Evolutionary conservation across 306 rosid species (phyloP).

Genomic region (Cotoneaster glaucophyllus): DNA sequence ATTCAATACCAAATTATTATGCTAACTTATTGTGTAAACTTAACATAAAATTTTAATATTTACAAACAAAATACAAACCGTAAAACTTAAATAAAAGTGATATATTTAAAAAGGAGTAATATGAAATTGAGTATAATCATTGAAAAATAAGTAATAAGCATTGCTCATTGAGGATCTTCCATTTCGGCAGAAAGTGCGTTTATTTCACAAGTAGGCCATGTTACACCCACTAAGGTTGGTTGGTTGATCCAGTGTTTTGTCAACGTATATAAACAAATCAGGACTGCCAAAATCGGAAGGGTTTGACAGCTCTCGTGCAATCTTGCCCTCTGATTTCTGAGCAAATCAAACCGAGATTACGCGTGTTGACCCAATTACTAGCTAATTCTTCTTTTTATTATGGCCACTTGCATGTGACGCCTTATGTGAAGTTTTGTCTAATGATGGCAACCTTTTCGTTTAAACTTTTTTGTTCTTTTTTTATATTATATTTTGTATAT

Average conservation of each 20-base stretch:
- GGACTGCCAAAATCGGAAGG: background rate
- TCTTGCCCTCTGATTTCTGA: background rate
- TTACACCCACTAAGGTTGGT: background rate
- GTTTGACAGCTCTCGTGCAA: background rate
- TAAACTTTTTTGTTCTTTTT: too few relatives aligned
- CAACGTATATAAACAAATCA: background rate
- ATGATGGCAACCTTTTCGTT: too few relatives aligned
- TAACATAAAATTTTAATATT: too few relatives aligned
- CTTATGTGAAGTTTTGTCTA: too few relatives aligned
- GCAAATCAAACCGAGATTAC: constrained; percentile 1
- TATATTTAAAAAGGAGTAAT: too few relatives aligned
- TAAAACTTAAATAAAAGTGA: too few relatives aligned
- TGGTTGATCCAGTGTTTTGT: background rate
- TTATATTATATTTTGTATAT: too few relatives aligned
- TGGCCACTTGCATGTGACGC: background rate
- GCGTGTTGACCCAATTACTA: background rate
- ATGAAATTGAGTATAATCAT: too few relatives aligned
- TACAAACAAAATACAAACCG: too few relatives aligned
- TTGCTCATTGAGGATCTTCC: constrained; percentile 15
- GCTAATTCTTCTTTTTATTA: background rate
- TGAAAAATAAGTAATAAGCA: too few relatives aligned
- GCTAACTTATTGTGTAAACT: too few relatives aligned
- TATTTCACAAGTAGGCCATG: constrained; percentile 20
- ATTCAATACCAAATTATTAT: too few relatives aligned
- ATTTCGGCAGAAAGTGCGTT: constrained; percentile 39